A percentile compares a stretch with the other conserved stretches of the same genome.
These are phyloP conservation scores for Verticillium nubilum DNA, from an alignment of 2,329 filamentous ascomycete species.

Conservation along the genomic window DNA sequence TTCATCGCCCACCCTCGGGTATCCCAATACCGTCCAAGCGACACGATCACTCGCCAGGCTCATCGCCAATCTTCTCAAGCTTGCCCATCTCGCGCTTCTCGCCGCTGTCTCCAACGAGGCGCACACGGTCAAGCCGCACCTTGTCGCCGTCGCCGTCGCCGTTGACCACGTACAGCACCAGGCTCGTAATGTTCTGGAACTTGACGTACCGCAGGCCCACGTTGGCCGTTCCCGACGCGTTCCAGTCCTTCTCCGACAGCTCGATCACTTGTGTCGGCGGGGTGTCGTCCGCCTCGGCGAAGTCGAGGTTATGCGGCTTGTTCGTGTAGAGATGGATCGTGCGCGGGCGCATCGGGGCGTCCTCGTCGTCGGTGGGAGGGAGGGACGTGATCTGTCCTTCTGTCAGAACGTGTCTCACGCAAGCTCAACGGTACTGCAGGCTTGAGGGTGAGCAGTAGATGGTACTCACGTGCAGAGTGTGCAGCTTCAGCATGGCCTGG, in stretches of 20 bases:
- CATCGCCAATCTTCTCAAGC: constrained; percentile 88
- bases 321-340: constrained; percentile 85
- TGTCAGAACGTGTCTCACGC: no score
- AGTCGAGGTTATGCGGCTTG: constrained; percentile 82
- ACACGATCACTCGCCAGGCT: constrained; percentile 50
- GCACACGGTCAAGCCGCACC: constrained; percentile 73
- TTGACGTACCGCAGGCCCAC: constrained; percentile 84
- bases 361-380: constrained; percentile 64
- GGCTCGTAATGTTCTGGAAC: constrained; percentile 86
- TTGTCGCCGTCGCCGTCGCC: constrained; percentile 80
- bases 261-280: constrained; percentile 74
- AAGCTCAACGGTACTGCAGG: no score
- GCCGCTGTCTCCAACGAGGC: constrained; percentile 81
- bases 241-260: constrained; percentile 75
- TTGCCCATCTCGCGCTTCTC: constrained; percentile 92
- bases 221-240: constrained; percentile 67
- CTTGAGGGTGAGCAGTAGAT: no score
- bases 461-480: constrained; percentile 64
- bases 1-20: constrained; percentile 1
- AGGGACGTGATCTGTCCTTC: constrained; percentile 69
- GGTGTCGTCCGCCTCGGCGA: constrained; percentile 88
- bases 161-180: constrained; percentile 85
- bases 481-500: constrained; percentile 80
- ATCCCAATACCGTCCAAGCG: not conserved
- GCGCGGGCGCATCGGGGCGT: constrained; percentile 73